These are phyloP conservation scores for Leucogyrophana mollusca DNA, from an alignment of 768 basidiomycete genomes.

Conservation along the genomic window DNA sequence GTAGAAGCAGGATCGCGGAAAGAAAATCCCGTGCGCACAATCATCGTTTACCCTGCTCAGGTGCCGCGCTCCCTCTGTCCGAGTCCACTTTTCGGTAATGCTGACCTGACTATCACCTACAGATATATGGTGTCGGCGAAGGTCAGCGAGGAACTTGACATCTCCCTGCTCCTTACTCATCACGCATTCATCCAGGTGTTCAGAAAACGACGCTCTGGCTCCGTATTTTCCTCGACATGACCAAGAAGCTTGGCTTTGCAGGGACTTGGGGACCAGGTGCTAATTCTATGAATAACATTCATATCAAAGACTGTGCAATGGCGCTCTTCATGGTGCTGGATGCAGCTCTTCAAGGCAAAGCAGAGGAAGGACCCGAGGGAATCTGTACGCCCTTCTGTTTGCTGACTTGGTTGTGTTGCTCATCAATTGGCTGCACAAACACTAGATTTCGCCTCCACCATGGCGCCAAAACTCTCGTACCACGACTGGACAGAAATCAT, in stretches of 20 bases:
- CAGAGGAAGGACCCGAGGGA: slow-evolving; percentile 41
- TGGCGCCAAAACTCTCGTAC: slow-evolving; percentile 27
- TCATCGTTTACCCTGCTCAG: slow-evolving; percentile 39
- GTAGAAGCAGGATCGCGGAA: slow-evolving; percentile 39
- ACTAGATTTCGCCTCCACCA: slow-evolving; percentile 35
- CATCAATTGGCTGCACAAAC: slow-evolving; percentile 2
- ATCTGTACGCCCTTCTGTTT: slow-evolving; percentile 31
- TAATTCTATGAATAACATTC: slow-evolving; percentile 37
- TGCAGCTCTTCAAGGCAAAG: slow-evolving; percentile 38
- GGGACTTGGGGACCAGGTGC: slow-evolving; percentile 44
- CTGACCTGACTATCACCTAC: slow-evolving; percentile 4
- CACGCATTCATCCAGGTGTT: slow-evolving; percentile 22
- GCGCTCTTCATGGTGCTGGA: slow-evolving; percentile 36
- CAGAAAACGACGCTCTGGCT: slow-evolving; percentile 37
- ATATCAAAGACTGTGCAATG: slow-evolving; percentile 39
- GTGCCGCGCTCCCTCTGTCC: slow-evolving; percentile 9
- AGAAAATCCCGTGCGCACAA: slow-evolving; percentile 41
- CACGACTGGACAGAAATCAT: slow-evolving; percentile 31
- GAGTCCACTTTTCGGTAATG: not conserved
- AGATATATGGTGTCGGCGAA: slow-evolving; percentile 44
- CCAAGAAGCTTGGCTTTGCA: slow-evolving; percentile 29
- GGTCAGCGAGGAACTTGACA: slow-evolving; percentile 18
- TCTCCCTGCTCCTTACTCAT: too few species aligned
- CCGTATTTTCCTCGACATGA: slow-evolving; percentile 34
- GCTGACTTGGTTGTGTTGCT: not conserved